Evolutionary conservation across 2,329 filamentous ascomycete genomes (phyloP), one percentile per base, ranked within the genome.

Genomic region (Stachybotrys echinatus): DNA sequence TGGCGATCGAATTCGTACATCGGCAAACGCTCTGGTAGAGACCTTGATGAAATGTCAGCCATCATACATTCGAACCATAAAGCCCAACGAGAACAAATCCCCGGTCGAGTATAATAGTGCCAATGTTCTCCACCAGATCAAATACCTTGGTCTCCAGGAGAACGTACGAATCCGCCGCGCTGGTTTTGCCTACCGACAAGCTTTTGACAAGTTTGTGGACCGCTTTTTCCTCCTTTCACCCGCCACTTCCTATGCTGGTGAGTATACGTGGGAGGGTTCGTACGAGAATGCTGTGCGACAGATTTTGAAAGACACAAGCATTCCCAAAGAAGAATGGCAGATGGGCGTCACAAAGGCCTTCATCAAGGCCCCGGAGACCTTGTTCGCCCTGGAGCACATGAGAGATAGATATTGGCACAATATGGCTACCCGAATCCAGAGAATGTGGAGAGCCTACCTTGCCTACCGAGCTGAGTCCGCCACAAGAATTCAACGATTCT

Each of bases 21-120:
- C 94, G 19, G 94, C 94, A 8, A 99, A 99, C 64, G 91, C 95
- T 42, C 79, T 99, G 19, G 94, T 99, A 1, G 84, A 92, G 1
- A 97, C 94, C 1, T 71, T 99, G 61, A 97, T 96, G 92, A 95
- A 96, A 71, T 92, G 91, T 50, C 89, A 94, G 59, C 94, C 94
- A 2, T 96, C 92, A 3, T 99, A 99, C 65, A 99, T 99, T 61
- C 89, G 94, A 66, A 99, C 94, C 1, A 97, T 99, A 74, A 99
- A 99, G 72, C 94, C 94, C 2, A 99, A 99, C 74, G 94, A 99
- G 71, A 97, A 96, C 75, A 99, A 97, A 70, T 96, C 92, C 3
- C 87, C 91, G 0, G 85, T 84, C 12, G 94, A 99, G 65, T 99
- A 96, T 69, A 96, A 96, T 60, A 80, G 81, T 19, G 84, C 85